A percentile compares a stretch with the other conserved stretches of the same genome.
These are phyloP conservation scores for Calonectria pteridis DNA, from an alignment of 2,329 filamentous ascomycete genomes.

Conservation along the genomic window DNA sequence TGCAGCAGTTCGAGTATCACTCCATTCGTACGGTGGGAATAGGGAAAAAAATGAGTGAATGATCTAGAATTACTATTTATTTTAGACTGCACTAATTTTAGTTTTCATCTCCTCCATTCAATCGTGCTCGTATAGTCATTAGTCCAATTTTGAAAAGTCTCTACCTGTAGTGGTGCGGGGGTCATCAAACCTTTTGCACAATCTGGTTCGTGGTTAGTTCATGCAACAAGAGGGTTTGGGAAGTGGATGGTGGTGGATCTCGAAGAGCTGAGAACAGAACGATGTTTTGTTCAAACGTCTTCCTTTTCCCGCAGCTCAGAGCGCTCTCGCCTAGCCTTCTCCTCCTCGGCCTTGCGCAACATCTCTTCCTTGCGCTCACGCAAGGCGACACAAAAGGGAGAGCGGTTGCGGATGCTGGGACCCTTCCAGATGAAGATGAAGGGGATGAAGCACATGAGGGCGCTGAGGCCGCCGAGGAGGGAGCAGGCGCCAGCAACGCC, in stretches of 20 bases:
- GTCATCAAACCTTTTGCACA: not conserved
- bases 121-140: not conserved
- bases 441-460: conserved; percentile 63
- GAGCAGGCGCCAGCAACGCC: conserved; percentile 64
- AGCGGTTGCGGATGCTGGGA: conserved; percentile 66
- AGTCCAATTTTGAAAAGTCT: not conserved
- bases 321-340: conserved; percentile 46
- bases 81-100: not conserved
- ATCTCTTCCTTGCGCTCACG: conserved; percentile 63
- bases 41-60: not conserved
- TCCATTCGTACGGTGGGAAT: not conserved
- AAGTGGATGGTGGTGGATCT: not conserved
- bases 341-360: conserved; percentile 54
- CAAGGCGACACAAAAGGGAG: conserved; percentile 73
- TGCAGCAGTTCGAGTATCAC: not conserved
- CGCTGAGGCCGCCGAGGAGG: conserved; percentile 63
- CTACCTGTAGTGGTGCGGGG: not conserved
- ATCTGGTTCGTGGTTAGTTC: conserved; percentile 25
- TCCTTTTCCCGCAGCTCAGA: conserved; percentile 38
- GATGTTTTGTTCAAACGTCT: conserved; percentile 12
- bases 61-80: not conserved
- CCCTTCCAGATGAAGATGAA: conserved; percentile 69
- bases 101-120: not conserved
- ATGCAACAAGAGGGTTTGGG: conserved; percentile 12
- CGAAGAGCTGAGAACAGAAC: not conserved